Base-by-base conservation (phyloP, 1,284 basidiomycete genomes). In the Xerocomus amazonicus region DNA sequence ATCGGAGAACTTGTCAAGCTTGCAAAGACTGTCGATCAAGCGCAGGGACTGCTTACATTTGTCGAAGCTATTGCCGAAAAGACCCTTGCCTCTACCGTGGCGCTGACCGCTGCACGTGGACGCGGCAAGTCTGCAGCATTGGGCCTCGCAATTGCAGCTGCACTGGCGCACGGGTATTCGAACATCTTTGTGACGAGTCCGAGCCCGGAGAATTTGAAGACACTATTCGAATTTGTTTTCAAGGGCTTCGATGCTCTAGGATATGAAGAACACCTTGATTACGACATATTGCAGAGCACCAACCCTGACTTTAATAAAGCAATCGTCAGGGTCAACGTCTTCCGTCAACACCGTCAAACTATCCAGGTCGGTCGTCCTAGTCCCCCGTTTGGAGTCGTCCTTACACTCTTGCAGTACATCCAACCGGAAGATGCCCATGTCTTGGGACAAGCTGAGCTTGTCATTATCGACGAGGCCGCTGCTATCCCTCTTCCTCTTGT, bases 181-280 rank as follows among this genome's bases (percentile, higher is more conserved):
- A 99, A 99, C 70, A 93, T 99, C 55, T 99, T 99, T 67, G 93
- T 99, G 44, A 99, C 97, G 5, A 95, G 91, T 63, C 97, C 97
- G 1, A 93, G 89, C 64, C 97, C 97, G 1, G 96, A 98, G 70
- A 99, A 99, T 70, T 75, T 99, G 71, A 94, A 90, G 73, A 99
- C 96, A 0, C 69, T 98, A n/a, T 99, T 98, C 66, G 93, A 98
- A 58, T 99, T 99, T 65, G 80, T 98, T 39, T 97, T 98, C 79
- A 97, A 97, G 69, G 97, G 96, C 0, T 78, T 99, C 71, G 94
- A 98, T 63, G 90, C 83, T 3, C 73, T 99, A 10, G 94, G 93
- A 1, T 99, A 97, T 68, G 94, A 99, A 68, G 97, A 99, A 68
- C 95, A 98, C 70, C 78, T 97, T 41, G 97, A 99, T 65, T 99